Conservation (phyloP, 352 stramenopile species). For the Phytophthora macrochlamydospora region DNA sequence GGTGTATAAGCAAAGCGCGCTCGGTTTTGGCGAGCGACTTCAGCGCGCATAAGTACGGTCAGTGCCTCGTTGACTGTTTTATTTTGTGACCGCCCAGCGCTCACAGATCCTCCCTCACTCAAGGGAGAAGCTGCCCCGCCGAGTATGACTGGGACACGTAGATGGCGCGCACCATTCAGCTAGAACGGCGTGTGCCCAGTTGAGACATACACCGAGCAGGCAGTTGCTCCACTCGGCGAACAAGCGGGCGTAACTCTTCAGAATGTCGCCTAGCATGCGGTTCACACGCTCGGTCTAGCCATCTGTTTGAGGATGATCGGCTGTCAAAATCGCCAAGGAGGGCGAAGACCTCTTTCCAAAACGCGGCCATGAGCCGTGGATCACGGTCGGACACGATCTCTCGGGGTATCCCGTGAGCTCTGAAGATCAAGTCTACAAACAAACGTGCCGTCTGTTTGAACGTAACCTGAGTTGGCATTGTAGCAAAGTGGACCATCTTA, state of each 20-base stretch:
- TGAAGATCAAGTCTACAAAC: constrained; percentile 22
- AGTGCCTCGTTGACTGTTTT: too few species aligned
- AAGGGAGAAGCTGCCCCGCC: neutral
- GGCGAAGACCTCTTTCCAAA: constrained; percentile 17
- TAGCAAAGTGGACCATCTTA: constrained; percentile 31
- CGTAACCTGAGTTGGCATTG: constrained; percentile 12
- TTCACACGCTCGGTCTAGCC: constrained; percentile 32
- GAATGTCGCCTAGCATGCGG: constrained; percentile 12
- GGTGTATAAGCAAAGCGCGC: too few species aligned
- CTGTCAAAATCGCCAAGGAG: constrained; percentile 27
- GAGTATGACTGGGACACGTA: neutral
- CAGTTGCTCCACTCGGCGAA: constrained; percentile 10
- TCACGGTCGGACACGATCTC: constrained; percentile 26
- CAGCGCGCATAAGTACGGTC: too few species aligned
- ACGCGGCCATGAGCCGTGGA: constrained; percentile 19
- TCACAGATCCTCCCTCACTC: constrained; percentile 5
- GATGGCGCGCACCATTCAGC: neutral
- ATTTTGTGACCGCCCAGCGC: too few species aligned
- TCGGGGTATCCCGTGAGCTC: constrained; percentile 17
- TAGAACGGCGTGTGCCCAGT: neutral
- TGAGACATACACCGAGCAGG: neutral
- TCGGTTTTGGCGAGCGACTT: too few species aligned
- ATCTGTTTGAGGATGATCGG: constrained; percentile 27
- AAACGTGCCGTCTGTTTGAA: constrained; percentile 11
- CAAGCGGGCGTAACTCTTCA: constrained; percentile 28